Base-by-base conservation (phyloP, 75 land plant genomes). In the Chamaecyparis obtusa region DNA sequence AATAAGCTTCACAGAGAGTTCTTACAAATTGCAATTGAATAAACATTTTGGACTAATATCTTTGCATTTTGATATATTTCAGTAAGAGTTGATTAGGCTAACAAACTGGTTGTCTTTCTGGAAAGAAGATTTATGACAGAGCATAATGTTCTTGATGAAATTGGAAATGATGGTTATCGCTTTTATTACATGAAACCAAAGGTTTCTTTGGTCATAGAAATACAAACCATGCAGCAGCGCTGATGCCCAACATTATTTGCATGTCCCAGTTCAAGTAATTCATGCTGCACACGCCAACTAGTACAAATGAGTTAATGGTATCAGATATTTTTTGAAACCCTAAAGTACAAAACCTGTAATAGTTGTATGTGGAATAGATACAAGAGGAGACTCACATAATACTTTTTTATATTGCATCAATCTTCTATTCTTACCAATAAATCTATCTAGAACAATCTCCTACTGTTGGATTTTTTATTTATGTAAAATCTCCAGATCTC, bases 211-310 rank as follows among this genome's bases (percentile, higher is more conserved):
- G 75, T 9, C 30, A 32, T 71, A n/a, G 9, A 30, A 8, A 93
- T 71, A 71, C 75, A 46, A 3, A 93, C 93, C 91, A 90, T 55
- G 87, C 86, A 83, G 91, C 92, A 35, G 91, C 86, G 77, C 76
- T 84, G 69, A 93, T 54, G 60, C 90, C 91, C 83, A 90, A n/a
- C 89, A 93, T 89, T 51, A 85, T 57, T 69, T 51, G 48, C 87
- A 92, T 83, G 80, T 92, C 91, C 90, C 88, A 90, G 67, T 87
- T 88, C 85, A 71, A 76, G 77, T 91, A 90, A 39, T 91, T 93
- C 85, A 88, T 90, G 77, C 95, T 91, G 90, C 75, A 87, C 35
- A 71, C 33, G 30, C 11, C 14, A 32, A 30, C 1, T 71, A 57
- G 30, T 8, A 0, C n/a, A 8, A 32, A 0, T 71, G 10, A n/a